Evolutionary conservation across 169 alveolate species (phyloP).

Genomic region (Eimeria sp.): DNA sequence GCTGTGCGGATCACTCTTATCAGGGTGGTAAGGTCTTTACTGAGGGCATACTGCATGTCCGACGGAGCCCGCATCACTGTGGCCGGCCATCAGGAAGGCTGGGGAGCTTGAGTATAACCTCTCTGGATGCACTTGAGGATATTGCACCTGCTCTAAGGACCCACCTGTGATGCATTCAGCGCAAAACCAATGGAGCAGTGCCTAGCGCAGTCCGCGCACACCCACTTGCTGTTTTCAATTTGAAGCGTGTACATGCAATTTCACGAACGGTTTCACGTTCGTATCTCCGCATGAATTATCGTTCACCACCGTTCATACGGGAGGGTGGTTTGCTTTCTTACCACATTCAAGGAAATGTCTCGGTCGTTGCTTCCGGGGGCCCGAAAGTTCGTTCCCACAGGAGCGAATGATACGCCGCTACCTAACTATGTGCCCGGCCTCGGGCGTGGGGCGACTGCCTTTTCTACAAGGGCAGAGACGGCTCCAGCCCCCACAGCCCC

Average conservation of each 20-base stretch:
- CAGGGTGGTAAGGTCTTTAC: not conserved
- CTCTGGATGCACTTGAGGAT: not conserved
- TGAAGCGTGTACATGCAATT: not conserved
- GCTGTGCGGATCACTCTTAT: not conserved
- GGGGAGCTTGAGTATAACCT: not conserved
- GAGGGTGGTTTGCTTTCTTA: not conserved
- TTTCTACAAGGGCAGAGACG: constrained; percentile 81
- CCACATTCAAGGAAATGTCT: not conserved
- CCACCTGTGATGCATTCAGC: not conserved
- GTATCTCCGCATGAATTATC: not conserved
- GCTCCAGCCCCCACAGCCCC: constrained; percentile 65
- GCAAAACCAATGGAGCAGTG: constrained; percentile 35
- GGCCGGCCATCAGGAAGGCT: not conserved
- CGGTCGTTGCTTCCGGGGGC: constrained; percentile 75
- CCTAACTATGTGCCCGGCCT: constrained; percentile 77
- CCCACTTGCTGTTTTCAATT: not conserved
- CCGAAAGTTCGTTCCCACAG: constrained; percentile 73
- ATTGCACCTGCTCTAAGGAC: not conserved
- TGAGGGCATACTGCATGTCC: not conserved
- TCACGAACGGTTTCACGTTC: not conserved
- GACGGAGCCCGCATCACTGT: not conserved
- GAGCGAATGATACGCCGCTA: constrained; percentile 42
- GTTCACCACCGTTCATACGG: not conserved
- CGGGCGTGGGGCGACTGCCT: constrained; percentile 80
- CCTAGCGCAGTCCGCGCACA: not conserved